These are phyloP conservation scores for Cladosporium halotolerans DNA, from an alignment of 2,329 filamentous ascomycete genomes.

Conservation along the genomic window DNA sequence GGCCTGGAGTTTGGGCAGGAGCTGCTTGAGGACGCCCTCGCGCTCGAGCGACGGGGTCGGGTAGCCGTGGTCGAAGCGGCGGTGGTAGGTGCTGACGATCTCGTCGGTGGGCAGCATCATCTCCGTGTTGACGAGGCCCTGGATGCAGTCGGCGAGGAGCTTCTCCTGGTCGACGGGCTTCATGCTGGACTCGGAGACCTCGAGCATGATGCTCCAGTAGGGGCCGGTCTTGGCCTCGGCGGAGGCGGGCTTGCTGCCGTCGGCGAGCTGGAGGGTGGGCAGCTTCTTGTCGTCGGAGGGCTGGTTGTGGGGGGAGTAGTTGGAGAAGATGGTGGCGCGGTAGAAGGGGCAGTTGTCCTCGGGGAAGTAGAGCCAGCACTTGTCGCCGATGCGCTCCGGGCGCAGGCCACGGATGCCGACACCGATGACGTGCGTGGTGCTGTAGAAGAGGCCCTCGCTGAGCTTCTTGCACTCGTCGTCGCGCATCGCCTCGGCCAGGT, in stretches of 20 bases:
- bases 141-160: slow-evolving; percentile 83
- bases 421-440: slow-evolving; percentile 93
- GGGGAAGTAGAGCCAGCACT: slow-evolving; percentile 99
- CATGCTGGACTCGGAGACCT: slow-evolving; percentile 91
- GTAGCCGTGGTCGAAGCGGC: slow-evolving; percentile 96
- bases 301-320: slow-evolving; percentile 99
- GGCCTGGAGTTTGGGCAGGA: slow-evolving; percentile 86
- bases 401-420: slow-evolving; percentile 87
- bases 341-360: slow-evolving; percentile 99
- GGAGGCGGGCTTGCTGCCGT: slow-evolving; percentile 73
- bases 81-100: slow-evolving; percentile 97
- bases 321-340: slow-evolving; percentile 99
- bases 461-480: slow-evolving; percentile 76
- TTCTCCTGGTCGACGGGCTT: slow-evolving; percentile 87
- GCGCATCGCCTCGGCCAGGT: slow-evolving; percentile 78
- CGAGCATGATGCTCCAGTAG: slow-evolving; percentile 99
- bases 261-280: slow-evolving; percentile 74
- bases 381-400: slow-evolving; percentile 94
- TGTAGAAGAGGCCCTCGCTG: slow-evolving; percentile 92
- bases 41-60: slow-evolving; percentile 91
- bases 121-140: slow-evolving; percentile 94
- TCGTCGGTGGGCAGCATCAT: slow-evolving; percentile 89
- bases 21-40: slow-evolving; percentile 85
- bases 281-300: slow-evolving; percentile 76
- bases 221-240: slow-evolving; percentile 74